Evolutionary conservation across 2,329 filamentous ascomycete genomes (phyloP).

Genomic region (Aspergillus fischeri): DNA sequence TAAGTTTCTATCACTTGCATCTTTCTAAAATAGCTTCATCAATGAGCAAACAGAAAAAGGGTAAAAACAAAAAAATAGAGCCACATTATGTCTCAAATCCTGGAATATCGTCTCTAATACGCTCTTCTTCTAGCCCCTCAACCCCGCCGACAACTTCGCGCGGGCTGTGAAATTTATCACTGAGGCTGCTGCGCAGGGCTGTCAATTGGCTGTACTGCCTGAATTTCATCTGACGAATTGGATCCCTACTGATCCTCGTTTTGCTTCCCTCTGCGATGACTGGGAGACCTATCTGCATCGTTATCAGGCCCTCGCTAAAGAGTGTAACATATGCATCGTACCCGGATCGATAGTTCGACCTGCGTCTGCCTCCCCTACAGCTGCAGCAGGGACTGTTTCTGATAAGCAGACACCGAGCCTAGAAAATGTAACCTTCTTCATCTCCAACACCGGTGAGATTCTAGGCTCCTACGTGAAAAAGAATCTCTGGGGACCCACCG

Average conservation of each 20-base stretch:
- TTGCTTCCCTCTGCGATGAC: constrained; percentile 43
- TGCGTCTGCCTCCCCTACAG: neutral
- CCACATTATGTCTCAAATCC: no score
- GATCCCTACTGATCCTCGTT: constrained; percentile 45
- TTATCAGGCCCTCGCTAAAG: constrained; percentile 50
- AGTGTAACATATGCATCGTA: constrained; percentile 36
- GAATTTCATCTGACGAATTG: constrained; percentile 55
- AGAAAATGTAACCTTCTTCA: constrained; percentile 54
- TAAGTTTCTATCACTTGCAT: neutral
- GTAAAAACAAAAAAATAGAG: no score
- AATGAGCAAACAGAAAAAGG: neutral
- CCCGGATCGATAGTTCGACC: constrained; percentile 47
- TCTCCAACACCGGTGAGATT: constrained; percentile 47
- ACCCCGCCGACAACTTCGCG: constrained; percentile 6
- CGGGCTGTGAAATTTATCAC: constrained; percentile 40
- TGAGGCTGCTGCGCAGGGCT: constrained; percentile 40
- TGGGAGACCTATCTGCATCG: constrained; percentile 50
- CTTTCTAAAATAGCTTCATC: no score
- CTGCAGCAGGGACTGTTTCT: constrained; percentile 14
- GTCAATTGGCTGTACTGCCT: constrained; percentile 54
- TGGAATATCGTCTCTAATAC: neutral
- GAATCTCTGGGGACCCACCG: constrained; percentile 3
- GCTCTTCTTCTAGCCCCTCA: constrained; percentile 1
- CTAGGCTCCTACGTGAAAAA: constrained; percentile 52
- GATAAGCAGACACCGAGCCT: constrained; percentile 31